These are phyloP conservation scores for Lablab purpureus DNA, from an alignment of 306 rosid genomes.

Conservation along the genomic window DNA sequence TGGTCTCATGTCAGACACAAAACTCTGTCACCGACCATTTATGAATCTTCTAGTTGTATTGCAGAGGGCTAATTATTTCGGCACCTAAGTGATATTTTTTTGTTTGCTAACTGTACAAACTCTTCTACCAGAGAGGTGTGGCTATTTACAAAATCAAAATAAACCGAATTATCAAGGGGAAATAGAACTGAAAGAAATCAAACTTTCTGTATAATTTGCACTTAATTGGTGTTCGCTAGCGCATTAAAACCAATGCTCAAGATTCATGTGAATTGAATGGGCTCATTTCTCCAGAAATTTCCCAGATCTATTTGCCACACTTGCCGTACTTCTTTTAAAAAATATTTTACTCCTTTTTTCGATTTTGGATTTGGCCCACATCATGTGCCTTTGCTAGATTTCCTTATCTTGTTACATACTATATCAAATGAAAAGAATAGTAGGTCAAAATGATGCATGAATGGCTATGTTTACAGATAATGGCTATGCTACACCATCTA, in stretches of 20 bases:
- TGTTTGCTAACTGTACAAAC: not conserved
- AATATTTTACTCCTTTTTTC: slow-evolving; percentile 33
- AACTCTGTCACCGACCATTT: not conserved
- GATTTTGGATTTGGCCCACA: slow-evolving; percentile 54
- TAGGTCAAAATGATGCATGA: slow-evolving; percentile 6
- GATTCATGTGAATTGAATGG: slow-evolving; percentile 43
- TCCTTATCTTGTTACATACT: slow-evolving; percentile 39
- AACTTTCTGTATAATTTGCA: slow-evolving; percentile 11
- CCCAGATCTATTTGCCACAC: slow-evolving; percentile 46
- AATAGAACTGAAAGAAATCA: not conserved
- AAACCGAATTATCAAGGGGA: slow-evolving; percentile 1
- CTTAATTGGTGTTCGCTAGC: not conserved
- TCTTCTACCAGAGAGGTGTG: slow-evolving; percentile 6
- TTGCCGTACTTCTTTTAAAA: slow-evolving; percentile 26
- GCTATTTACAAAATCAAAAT: slow-evolving; percentile 39
- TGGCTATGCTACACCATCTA: slow-evolving; percentile 30
- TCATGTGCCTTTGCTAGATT: slow-evolving; percentile 57
- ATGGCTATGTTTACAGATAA: slow-evolving; percentile 27
- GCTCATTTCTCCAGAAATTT: slow-evolving; percentile 46
- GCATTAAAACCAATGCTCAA: slow-evolving; percentile 15
- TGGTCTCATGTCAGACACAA: not conserved
- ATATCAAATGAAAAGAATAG: slow-evolving; percentile 29
- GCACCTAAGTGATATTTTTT: not conserved
- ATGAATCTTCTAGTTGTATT: slow-evolving; percentile 9
- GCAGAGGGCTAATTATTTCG: slow-evolving; percentile 14